phyloP scores from a whole-genome alignment of 768 basidiomycete species.

The Daedaleopsis nitida region DNA sequence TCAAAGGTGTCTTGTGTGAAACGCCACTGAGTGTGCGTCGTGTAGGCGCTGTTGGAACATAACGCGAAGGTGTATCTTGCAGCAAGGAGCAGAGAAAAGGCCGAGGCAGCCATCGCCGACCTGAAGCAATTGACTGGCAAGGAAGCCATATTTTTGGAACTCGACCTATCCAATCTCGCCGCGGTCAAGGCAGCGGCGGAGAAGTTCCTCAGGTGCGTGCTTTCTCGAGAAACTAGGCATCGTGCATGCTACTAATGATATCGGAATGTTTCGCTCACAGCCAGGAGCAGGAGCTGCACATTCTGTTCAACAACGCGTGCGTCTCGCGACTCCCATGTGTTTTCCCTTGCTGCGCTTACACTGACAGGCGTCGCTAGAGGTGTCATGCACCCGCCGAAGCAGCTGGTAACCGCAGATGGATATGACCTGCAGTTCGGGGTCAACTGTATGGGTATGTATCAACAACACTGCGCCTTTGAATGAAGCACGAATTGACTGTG shows the following conservation, averaged over 20 bases:
- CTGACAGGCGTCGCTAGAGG: slow-evolving; percentile 39
- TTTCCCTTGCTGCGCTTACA: not conserved
- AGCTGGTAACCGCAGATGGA: slow-evolving; percentile 44
- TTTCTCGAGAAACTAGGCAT: not conserved
- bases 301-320: slow-evolving; percentile 57
- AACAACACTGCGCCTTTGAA: not conserved
- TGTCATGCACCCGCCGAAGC: slow-evolving; percentile 46
- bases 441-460: slow-evolving; percentile 45
- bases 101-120: slow-evolving; percentile 51
- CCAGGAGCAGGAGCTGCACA: slow-evolving; percentile 48
- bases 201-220: slow-evolving; percentile 27
- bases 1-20: too few relatives aligned
- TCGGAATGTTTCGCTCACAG: slow-evolving; percentile 22
- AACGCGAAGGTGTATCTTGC: slow-evolving; percentile 66
- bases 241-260: not conserved
- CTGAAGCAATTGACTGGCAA: slow-evolving; percentile 49
- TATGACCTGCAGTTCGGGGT: slow-evolving; percentile 61
- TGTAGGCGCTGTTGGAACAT: too few relatives aligned
- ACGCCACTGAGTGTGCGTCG: too few relatives aligned
- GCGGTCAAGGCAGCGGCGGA: slow-evolving; percentile 41
- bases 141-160: slow-evolving; percentile 43
- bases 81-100: slow-evolving; percentile 46
- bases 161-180: slow-evolving; percentile 44
- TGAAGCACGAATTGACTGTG: not conserved
- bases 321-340: slow-evolving; percentile 18